These are phyloP conservation scores for Aspergillus neotritici DNA, from an alignment of 2,329 filamentous ascomycete species.

Conservation along the genomic window DNA sequence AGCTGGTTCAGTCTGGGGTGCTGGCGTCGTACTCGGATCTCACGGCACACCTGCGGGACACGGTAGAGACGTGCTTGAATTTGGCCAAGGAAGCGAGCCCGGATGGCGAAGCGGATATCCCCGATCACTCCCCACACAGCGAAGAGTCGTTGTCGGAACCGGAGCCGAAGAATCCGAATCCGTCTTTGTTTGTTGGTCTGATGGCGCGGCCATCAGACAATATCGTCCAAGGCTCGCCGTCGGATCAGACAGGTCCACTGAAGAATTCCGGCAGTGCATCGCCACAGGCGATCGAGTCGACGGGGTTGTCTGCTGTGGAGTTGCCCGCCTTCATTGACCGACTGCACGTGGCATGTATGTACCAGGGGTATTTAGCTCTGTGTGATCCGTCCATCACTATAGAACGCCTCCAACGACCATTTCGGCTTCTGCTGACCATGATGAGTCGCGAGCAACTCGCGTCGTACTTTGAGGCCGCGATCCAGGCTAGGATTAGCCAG, in stretches of 20 bases:
- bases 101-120: constrained; percentile 1
- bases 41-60: constrained; percentile 12
- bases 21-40: constrained; percentile 15
- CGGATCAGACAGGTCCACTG: neutral
- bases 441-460: constrained; percentile 15
- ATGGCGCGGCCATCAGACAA: too few species aligned
- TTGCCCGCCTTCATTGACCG: constrained; percentile 16
- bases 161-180: too few species aligned
- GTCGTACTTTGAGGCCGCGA: constrained; percentile 14
- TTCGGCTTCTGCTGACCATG: constrained; percentile 17
- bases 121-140: constrained; percentile 1
- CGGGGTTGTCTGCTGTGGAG: constrained; percentile 10
- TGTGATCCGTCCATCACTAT: constrained; percentile 11
- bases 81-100: constrained; percentile 8
- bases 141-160: neutral
- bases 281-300: neutral
- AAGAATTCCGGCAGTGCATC: neutral
- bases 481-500: constrained; percentile 13
- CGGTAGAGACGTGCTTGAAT: constrained; percentile 15
- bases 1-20: constrained; percentile 17
- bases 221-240: neutral
- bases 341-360: constrained; percentile 16
- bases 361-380: constrained; percentile 15
- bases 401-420: constrained; percentile 15
- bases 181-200: too few species aligned